A percentile compares a stretch with the other conserved stretches of the same genome.
These are phyloP conservation scores for Fonsecaea monophora DNA, from an alignment of 2,329 filamentous ascomycete species.

Conservation along the genomic window DNA sequence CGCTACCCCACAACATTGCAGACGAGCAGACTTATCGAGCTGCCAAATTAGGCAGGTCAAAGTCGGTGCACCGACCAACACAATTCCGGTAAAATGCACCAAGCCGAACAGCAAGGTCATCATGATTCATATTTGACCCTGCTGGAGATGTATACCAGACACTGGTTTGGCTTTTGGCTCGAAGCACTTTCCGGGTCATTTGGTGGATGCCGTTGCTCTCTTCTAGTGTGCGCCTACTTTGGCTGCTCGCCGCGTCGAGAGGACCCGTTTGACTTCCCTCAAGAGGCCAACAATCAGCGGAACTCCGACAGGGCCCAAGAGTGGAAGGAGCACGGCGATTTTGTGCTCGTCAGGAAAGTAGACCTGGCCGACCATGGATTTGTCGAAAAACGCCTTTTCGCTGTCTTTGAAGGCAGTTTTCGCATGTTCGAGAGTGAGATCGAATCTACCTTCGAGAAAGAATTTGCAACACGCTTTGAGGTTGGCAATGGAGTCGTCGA, in stretches of 20 bases:
- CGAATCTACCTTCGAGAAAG: slow-evolving; percentile 67
- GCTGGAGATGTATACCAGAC: background rate
- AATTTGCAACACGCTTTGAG: slow-evolving; percentile 72
- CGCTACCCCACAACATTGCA: slow-evolving; percentile 17
- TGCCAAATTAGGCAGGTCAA: slow-evolving; percentile 32
- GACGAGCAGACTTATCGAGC: slow-evolving; percentile 26
- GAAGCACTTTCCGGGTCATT: background rate
- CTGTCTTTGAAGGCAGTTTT: slow-evolving; percentile 85
- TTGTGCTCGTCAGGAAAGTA: slow-evolving; percentile 99
- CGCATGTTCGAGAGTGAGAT: slow-evolving; percentile 76
- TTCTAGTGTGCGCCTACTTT: slow-evolving; percentile 31
- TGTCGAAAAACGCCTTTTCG: slow-evolving; percentile 95
- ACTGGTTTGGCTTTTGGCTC: background rate
- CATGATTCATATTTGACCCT: slow-evolving; percentile 1
- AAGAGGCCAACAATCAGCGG: slow-evolving; percentile 82
- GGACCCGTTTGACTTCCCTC: slow-evolving; percentile 74
- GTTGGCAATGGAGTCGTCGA: slow-evolving; percentile 78
- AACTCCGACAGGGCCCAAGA: slow-evolving; percentile 88
- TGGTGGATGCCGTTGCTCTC: background rate
- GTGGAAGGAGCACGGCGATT: slow-evolving; percentile 89
- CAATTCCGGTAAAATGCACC: background rate
- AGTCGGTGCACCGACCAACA: background rate
- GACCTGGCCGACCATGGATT: slow-evolving; percentile 97
- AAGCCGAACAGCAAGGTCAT: background rate
- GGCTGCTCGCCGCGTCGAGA: slow-evolving; percentile 42